Percentiles rank a stretch among this genome's conserved stretches.
Evolutionary conservation across 2,329 filamentous ascomycete species (phyloP).

Genomic region (Alternaria triticina): DNA sequence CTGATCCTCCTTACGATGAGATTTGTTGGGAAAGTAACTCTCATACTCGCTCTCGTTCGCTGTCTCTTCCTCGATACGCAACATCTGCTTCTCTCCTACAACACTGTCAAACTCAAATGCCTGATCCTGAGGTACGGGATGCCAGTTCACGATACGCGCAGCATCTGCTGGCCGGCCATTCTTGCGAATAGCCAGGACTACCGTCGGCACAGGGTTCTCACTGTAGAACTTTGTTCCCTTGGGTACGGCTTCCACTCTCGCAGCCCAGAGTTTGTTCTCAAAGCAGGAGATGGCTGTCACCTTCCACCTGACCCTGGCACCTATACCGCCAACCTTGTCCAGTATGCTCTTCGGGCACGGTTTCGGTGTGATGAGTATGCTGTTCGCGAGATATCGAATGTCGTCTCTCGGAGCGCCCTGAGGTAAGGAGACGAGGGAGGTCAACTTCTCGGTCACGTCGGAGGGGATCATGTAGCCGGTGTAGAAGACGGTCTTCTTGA

Average conservation of each 20-base stretch:
- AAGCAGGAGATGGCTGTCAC: slow-evolving; percentile 76
- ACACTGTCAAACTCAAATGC: slow-evolving; percentile 79
- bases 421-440: slow-evolving; percentile 71
- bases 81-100: slow-evolving; percentile 83
- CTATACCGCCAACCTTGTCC: slow-evolving; percentile 85
- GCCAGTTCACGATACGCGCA: slow-evolving; percentile 82
- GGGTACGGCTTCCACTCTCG: slow-evolving; percentile 75
- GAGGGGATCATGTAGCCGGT: slow-evolving; percentile 86
- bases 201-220: slow-evolving; percentile 76
- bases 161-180: slow-evolving; percentile 80
- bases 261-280: slow-evolving; percentile 88
- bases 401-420: slow-evolving; percentile 69
- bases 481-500: slow-evolving; percentile 89
- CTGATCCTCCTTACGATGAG: slow-evolving; percentile 44
- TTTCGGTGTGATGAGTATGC: slow-evolving; percentile 85
- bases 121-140: slow-evolving; percentile 73
- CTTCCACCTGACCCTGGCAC: slow-evolving; percentile 82
- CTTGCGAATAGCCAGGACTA: slow-evolving; percentile 82
- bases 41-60: slow-evolving; percentile 68
- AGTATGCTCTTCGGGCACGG: slow-evolving; percentile 75
- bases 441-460: slow-evolving; percentile 73
- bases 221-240: slow-evolving; percentile 71
- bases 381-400: slow-evolving; percentile 83
- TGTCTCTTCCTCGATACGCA: slow-evolving; percentile 77
- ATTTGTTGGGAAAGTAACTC: slow-evolving; percentile 67